Conservation (phyloP, 2,329 filamentous ascomycete species). For the Cercospora sojina region DNA sequence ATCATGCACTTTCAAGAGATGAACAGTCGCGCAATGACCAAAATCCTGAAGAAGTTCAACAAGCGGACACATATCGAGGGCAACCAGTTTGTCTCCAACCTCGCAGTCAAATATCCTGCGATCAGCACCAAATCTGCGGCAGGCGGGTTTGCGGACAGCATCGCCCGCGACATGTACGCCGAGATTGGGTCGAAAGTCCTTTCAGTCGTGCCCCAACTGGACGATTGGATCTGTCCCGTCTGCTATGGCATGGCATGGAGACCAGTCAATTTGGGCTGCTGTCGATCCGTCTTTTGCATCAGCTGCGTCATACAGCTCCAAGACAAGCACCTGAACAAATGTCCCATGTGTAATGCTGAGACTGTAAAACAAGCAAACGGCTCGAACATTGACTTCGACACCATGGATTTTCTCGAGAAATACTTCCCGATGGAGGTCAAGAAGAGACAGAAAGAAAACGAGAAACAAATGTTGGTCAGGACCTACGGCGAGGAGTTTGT, state of each 20-base stretch:
- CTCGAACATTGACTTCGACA: slow-evolving; percentile 64
- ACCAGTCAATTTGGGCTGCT: slow-evolving; percentile 69
- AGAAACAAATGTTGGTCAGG: slow-evolving; percentile 66
- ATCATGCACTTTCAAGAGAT: slow-evolving; percentile 82
- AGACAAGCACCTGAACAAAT: slow-evolving; percentile 63
- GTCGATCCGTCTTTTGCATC: slow-evolving; percentile 79
- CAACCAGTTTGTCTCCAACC: slow-evolving; percentile 30
- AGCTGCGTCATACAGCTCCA: slow-evolving; percentile 80
- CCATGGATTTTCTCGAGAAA: slow-evolving; percentile 67
- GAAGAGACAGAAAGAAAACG: slow-evolving; percentile 62
- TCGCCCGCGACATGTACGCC: slow-evolving; percentile 74
- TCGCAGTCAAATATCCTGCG: slow-evolving; percentile 32
- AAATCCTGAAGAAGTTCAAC: slow-evolving; percentile 92
- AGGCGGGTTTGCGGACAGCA: slow-evolving; percentile 62
- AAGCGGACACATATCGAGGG: slow-evolving; percentile 74
- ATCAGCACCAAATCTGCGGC: slow-evolving; percentile 55
- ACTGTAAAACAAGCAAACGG: slow-evolving; percentile 70
- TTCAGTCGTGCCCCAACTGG: slow-evolving; percentile 72
- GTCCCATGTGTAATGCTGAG: slow-evolving; percentile 72
- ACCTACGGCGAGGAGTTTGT: slow-evolving; percentile 40
- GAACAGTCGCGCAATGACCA: slow-evolving; percentile 72
- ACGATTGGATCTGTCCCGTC: slow-evolving; percentile 80
- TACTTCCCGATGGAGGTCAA: slow-evolving; percentile 76
- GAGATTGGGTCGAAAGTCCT: slow-evolving; percentile 72
- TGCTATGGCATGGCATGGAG: slow-evolving; percentile 78